Percentiles rank a stretch among this genome's conserved stretches.
Evolutionary conservation across 768 basidiomycete genomes (phyloP).

Genomic region (Tricholoma hemisulphureum): DNA sequence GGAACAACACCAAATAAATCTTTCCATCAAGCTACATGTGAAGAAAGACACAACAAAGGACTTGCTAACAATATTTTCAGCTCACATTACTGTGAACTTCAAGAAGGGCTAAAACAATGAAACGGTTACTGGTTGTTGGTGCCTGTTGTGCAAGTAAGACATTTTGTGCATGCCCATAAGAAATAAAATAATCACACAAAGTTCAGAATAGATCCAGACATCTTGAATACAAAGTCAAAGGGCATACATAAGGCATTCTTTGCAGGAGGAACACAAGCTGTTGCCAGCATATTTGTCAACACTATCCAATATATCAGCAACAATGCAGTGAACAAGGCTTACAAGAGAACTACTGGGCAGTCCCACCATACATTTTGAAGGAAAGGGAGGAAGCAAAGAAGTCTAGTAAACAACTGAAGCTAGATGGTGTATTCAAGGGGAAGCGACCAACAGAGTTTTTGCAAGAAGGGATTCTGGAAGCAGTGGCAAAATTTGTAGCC

Average conservation of each 20-base stretch:
- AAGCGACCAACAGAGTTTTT: slow-evolving; percentile 2
- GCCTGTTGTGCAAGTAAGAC: not conserved
- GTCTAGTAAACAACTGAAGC: not conserved
- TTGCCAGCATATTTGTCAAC: not conserved
- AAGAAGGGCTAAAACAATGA: not conserved
- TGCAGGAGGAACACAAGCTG: not conserved
- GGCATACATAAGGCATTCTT: not conserved
- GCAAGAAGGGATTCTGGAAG: slow-evolving; percentile 5
- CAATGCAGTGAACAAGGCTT: not conserved
- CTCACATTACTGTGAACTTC: not conserved
- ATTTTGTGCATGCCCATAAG: not conserved
- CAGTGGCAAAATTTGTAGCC: slow-evolving; percentile 8
- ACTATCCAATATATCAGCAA: not conserved
- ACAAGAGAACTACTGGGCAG: not conserved
- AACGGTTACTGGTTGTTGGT: not conserved
- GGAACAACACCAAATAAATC: not conserved
- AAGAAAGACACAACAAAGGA: not conserved
- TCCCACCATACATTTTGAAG: not conserved
- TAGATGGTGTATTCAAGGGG: not conserved
- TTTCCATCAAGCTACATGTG: not conserved
- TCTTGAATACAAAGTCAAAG: not conserved
- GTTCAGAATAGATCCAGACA: not conserved
- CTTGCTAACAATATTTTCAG: not conserved
- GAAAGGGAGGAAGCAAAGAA: not conserved
- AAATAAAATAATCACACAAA: not conserved